phyloP scores from a whole-genome alignment of 441 rosid genomes.

The Brassica balearica region DNA sequence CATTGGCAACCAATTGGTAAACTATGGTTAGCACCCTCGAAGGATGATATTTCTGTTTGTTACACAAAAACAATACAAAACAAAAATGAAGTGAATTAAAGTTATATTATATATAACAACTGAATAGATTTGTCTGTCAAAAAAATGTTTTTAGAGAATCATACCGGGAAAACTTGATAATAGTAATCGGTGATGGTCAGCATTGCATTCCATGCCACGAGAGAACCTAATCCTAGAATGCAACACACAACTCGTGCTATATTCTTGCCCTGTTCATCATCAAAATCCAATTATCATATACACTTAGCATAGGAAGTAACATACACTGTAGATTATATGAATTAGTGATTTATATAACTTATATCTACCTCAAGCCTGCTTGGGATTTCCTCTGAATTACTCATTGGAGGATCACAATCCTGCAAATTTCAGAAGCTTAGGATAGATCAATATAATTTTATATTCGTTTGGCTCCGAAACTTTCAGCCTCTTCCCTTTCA shows the following conservation, averaged over 20 bases:
- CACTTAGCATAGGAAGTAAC: background rate
- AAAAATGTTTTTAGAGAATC: background rate
- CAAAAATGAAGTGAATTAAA: background rate
- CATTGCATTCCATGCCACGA: conserved; percentile 57
- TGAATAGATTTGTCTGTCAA: background rate
- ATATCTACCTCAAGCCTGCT: conserved; percentile 30
- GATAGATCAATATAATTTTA: background rate
- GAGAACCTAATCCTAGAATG: conserved; percentile 52
- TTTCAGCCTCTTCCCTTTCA: background rate
- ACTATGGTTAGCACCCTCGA: conserved; percentile 52
- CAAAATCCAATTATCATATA: background rate
- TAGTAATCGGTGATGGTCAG: conserved; percentile 52
- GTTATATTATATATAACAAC: background rate
- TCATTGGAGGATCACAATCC: conserved; percentile 24
- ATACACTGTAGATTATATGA: background rate
- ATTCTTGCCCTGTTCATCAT: conserved; percentile 46
- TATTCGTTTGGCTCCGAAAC: background rate
- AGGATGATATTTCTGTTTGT: conserved; percentile 50
- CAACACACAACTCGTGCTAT: conserved; percentile 50
- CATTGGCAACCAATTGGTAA: conserved; percentile 43
- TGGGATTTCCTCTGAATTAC: conserved; percentile 33
- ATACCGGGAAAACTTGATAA: conserved; percentile 49
- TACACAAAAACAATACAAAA: background rate
- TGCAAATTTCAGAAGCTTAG: background rate
- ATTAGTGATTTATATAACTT: background rate